Evolutionary conservation across 2,329 filamentous ascomycete genomes (phyloP).

Genomic region (Diaporthe sp.): DNA sequence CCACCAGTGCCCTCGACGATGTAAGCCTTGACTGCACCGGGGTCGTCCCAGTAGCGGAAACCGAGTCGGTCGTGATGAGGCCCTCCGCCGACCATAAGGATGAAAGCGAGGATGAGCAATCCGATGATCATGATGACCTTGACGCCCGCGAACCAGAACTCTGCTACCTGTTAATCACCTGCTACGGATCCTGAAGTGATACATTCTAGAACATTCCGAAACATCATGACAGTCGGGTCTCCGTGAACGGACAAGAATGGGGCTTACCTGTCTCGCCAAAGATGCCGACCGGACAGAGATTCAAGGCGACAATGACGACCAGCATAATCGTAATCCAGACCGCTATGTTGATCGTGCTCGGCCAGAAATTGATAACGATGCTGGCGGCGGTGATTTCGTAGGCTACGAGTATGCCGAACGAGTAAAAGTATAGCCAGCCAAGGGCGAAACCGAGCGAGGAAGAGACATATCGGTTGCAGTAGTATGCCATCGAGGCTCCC

Average conservation of each 20-base stretch:
- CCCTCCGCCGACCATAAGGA: slow-evolving; percentile 34
- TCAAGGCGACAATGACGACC: slow-evolving; percentile 42
- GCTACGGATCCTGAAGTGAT: no score
- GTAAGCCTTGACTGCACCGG: slow-evolving; percentile 59
- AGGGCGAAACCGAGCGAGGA: slow-evolving; percentile 59
- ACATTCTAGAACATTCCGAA: no score
- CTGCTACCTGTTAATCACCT: neutral
- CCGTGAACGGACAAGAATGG: no score
- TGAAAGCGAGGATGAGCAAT: slow-evolving; percentile 26
- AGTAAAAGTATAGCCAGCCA: slow-evolving; percentile 58
- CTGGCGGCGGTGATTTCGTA: slow-evolving; percentile 44
- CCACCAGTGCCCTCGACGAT: slow-evolving; percentile 54
- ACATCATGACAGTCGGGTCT: no score
- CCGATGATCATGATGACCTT: slow-evolving; percentile 36
- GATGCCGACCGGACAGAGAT: slow-evolving; percentile 35
- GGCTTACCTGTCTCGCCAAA: slow-evolving; percentile 18
- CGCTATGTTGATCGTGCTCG: slow-evolving; percentile 37
- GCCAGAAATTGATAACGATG: slow-evolving; percentile 45
- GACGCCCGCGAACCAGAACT: slow-evolving; percentile 32
- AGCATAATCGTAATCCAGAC: slow-evolving; percentile 44
- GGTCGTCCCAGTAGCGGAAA: slow-evolving; percentile 60
- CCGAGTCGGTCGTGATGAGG: slow-evolving; percentile 48
- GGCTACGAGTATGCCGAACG: slow-evolving; percentile 54
- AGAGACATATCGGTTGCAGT: slow-evolving; percentile 60
- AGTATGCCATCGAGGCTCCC: slow-evolving; percentile 63